These are phyloP conservation scores for Schizothecium vesticola DNA, from an alignment of 495 filamentous ascomycete genomes.

Conservation along the genomic window DNA sequence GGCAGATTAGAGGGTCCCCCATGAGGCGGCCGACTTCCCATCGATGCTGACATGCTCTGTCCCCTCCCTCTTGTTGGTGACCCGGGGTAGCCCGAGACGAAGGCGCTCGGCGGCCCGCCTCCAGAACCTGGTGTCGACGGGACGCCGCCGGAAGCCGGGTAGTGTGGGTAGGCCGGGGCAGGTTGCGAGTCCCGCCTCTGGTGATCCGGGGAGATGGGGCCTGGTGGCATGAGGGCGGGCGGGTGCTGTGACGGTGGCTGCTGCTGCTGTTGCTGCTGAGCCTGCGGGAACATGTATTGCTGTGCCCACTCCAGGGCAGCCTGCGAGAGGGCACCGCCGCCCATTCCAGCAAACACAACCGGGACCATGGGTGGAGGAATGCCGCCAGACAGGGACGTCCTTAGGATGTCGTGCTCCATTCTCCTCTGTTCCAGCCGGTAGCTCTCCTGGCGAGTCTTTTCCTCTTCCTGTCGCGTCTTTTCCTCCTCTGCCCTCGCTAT, in stretches of 20 bases:
- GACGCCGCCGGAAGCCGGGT: constrained; percentile 37
- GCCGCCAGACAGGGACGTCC: constrained; percentile 71
- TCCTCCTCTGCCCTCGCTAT: constrained; percentile 82
- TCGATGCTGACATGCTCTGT: constrained; percentile 34
- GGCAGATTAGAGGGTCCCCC: constrained; percentile 23
- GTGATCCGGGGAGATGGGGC: constrained; percentile 41
- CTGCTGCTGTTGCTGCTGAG: constrained; percentile 34
- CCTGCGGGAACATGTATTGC: constrained; percentile 57
- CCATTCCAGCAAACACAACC: constrained; percentile 81
- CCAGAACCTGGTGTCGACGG: constrained; percentile 44
- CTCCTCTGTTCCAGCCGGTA: constrained; percentile 73
- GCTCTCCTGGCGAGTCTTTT: constrained; percentile 77
- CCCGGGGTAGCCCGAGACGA: constrained; percentile 28
- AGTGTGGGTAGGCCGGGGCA: constrained; percentile 36
- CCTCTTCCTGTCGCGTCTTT: constrained; percentile 79
- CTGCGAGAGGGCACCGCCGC: constrained; percentile 53
- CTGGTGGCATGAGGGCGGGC: constrained; percentile 47
- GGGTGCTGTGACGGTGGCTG: constrained; percentile 41
- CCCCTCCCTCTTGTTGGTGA: constrained; percentile 41
- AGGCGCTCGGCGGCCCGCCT: constrained; percentile 33
- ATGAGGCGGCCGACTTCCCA: constrained; percentile 15
- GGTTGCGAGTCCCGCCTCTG: constrained; percentile 40
- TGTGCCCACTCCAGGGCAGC: constrained; percentile 67
- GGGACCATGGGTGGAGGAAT: constrained; percentile 85
- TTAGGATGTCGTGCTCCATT: constrained; percentile 74